Evolutionary conservation across 495 filamentous ascomycete genomes (phyloP).

Genomic region (Penicillium daleae): DNA sequence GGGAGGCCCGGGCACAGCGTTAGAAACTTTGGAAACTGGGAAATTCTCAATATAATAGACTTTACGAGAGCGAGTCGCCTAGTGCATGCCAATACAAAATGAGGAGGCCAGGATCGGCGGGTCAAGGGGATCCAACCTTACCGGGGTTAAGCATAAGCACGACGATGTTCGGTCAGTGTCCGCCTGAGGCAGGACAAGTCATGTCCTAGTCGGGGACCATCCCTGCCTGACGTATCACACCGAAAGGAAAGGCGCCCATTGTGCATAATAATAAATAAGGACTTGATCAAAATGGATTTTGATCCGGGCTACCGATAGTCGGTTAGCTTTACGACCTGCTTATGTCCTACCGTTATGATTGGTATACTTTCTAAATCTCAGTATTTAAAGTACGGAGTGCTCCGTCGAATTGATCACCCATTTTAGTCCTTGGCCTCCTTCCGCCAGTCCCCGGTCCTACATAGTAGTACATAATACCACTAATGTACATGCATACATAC

Average conservation of each 20-base stretch:
- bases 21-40: constrained; percentile 13
- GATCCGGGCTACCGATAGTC: not conserved
- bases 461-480: not conserved
- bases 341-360: not conserved
- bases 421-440: not conserved
- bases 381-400: not conserved
- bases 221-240: constrained; percentile 35
- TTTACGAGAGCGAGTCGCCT: constrained; percentile 22
- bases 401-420: not conserved
- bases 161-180: constrained; percentile 34
- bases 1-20: constrained; percentile 15
- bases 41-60: constrained; percentile 25
- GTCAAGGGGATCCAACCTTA: constrained; percentile 46
- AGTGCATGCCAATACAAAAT: constrained; percentile 27
- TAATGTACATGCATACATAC: not conserved
- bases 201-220: constrained; percentile 23
- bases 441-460: not conserved
- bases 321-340: not conserved
- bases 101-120: constrained; percentile 32
- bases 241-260: not conserved
- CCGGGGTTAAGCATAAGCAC: constrained; percentile 52
- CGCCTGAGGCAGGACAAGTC: constrained; percentile 27
- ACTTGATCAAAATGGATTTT: constrained; percentile 1
- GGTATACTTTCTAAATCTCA: not conserved
- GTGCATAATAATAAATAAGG: constrained; percentile 5